Base-by-base conservation (phyloP, 1,284 basidiomycete species). In the Pseudozyma sp. region DNA sequence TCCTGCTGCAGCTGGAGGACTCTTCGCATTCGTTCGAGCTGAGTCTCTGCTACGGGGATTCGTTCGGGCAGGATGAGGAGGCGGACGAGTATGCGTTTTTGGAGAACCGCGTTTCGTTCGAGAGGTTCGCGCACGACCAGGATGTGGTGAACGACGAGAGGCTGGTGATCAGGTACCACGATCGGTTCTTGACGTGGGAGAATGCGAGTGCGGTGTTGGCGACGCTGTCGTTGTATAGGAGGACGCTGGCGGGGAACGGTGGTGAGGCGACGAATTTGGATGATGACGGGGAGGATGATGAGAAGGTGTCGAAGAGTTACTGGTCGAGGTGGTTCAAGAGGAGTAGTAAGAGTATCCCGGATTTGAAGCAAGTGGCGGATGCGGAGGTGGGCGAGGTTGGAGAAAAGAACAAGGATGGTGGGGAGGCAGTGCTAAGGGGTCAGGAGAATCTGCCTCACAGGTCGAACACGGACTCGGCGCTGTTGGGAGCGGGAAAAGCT, bases 131-230 rank as follows among this genome's bases (percentile, higher is more conserved):
- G 50, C 75, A 81, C 60, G 85, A 87, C 53, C 81, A 85, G 2
- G 78, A 83, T 4, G 75, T 88, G n/a, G 85, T 87, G 7, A 86
- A 88, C 59, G 86, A 88, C 66, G 84, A 85, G 13, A 78, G 85
- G 35, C 80, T 88, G 13, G 87, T 88, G 30, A 79, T 88, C 24
- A 82, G 85, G 40, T 88, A 87, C 78, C 80, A 84, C 43, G 79
- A 79, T n/a, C 69, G 79, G 68, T 87, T 86, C 80, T 81, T 87
- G 49, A 87, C 87, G 6, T 88, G 88, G 87, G 84, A 86, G 48
- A 87, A 86, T 40, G 87, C 86, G 0, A 84, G 85, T 34, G 85
- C 86, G 3, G 84, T 88, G 34, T 79, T 89, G 17, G 86, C 86
- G 13, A 87, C 87, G 0, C 81, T 89, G 39, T 65, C 71, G 29